Conservation (phyloP, 768 basidiomycete genomes). For the Termitomyces sp. region DNA sequence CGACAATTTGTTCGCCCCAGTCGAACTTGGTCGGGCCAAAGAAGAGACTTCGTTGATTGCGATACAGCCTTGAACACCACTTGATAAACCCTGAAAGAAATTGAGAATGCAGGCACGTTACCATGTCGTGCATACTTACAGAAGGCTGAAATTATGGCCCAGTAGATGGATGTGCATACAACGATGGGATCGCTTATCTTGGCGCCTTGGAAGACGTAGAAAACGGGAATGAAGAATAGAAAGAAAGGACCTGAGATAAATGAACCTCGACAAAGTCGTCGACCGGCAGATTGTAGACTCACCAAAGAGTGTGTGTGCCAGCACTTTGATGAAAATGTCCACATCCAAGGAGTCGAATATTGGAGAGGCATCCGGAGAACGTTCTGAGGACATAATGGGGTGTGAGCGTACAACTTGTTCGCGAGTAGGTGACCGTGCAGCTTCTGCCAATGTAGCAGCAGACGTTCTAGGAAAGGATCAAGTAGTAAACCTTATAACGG, state of each 20-base stretch:
- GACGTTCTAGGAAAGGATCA: background rate
- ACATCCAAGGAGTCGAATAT: slow-evolving; percentile 73
- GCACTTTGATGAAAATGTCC: slow-evolving; percentile 77
- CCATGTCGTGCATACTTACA: slow-evolving; percentile 49
- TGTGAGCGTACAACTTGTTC: slow-evolving; percentile 6
- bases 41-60: slow-evolving; percentile 69
- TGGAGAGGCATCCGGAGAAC: slow-evolving; percentile 38
- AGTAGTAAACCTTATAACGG: background rate
- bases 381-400: slow-evolving; percentile 14
- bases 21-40: slow-evolving; percentile 62
- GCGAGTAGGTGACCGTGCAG: slow-evolving; percentile 23
- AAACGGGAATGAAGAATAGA: slow-evolving; percentile 73
- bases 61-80: slow-evolving; percentile 71
- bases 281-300: slow-evolving; percentile 24
- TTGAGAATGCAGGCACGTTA: slow-evolving; percentile 4
- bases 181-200: slow-evolving; percentile 52
- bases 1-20: slow-evolving; percentile 88
- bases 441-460: slow-evolving; percentile 12
- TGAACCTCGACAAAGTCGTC: slow-evolving; percentile 5
- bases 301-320: slow-evolving; percentile 81
- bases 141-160: slow-evolving; percentile 55
- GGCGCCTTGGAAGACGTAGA: slow-evolving; percentile 71
- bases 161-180: slow-evolving; percentile 52
- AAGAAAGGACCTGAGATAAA: slow-evolving; percentile 74
- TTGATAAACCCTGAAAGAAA: slow-evolving; percentile 54